phyloP scores from a whole-genome alignment of 1,284 basidiomycete genomes.

The Wolfiporia cocos region DNA sequence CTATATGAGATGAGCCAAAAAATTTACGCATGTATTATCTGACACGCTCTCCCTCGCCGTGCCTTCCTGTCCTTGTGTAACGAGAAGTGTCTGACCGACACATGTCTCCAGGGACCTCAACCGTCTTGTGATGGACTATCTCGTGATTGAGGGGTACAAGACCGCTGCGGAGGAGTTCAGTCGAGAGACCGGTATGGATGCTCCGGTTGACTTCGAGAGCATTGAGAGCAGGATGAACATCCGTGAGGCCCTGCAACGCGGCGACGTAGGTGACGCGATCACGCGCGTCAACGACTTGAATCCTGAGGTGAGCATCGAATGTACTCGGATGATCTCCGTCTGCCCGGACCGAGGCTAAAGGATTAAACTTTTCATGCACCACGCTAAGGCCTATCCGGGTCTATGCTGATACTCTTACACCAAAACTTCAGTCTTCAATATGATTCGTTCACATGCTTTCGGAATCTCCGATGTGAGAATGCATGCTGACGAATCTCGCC shows the following conservation, averaged over 20 bases:
- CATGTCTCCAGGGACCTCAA: conserved; percentile 74
- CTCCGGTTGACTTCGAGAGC: conserved; percentile 81
- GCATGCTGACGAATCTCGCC: conserved; percentile 10
- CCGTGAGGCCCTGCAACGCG: conserved; percentile 88
- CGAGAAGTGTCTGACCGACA: conserved; percentile 28
- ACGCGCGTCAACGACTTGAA: conserved; percentile 92
- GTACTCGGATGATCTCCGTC: not conserved
- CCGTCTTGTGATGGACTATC: conserved; percentile 95
- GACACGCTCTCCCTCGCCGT: conserved; percentile 29
- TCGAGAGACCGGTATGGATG: conserved; percentile 74
- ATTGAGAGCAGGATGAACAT: conserved; percentile 95
- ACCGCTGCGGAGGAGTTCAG: conserved; percentile 94
- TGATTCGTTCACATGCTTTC: conserved; percentile 40
- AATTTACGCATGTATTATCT: conserved; percentile 78
- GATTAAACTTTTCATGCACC: conserved; percentile 99
- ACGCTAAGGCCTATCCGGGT: conserved; percentile 80
- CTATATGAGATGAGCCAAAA: conserved; percentile 49
- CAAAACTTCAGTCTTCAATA: conserved; percentile 93
- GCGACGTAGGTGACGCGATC: conserved; percentile 93
- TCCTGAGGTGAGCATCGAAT: conserved; percentile 75
- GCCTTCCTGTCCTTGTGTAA: conserved; percentile 18
- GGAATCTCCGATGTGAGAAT: conserved; percentile 11
- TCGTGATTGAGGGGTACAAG: conserved; percentile 96
- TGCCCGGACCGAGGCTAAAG: conserved; percentile 27
- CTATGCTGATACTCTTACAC: conserved; percentile 70